These are phyloP conservation scores for Coccomyxa sp. DNA, from an alignment of 139 green algal species.

Conservation along the genomic window DNA sequence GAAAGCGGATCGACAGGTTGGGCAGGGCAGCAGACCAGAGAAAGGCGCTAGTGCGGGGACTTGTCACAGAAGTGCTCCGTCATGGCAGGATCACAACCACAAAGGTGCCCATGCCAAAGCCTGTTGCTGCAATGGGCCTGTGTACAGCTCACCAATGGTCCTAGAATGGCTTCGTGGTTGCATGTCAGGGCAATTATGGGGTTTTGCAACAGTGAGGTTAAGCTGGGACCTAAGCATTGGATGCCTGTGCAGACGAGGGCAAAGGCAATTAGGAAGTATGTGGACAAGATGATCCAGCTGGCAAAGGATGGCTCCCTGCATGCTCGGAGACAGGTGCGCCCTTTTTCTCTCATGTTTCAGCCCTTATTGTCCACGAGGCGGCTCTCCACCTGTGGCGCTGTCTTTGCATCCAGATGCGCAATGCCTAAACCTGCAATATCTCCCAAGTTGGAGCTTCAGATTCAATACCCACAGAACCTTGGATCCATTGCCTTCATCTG, in stretches of 20 bases:
- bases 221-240: neutral
- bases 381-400: neutral
- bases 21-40: constrained; percentile 92
- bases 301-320: constrained; percentile 89
- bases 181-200: too few species aligned
- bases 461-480: too few species aligned
- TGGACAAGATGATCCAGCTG: constrained; percentile 98
- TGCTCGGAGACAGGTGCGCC: constrained; percentile 61
- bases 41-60: constrained; percentile 86
- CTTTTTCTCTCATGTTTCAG: neutral
- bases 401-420: too few species aligned
- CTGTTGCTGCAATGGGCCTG: neutral
- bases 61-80: constrained; percentile 90
- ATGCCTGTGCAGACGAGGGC: constrained; percentile 60
- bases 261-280: constrained; percentile 90
- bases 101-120: constrained; percentile 45
- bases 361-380: neutral
- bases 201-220: neutral
- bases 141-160: neutral
- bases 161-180: neutral
- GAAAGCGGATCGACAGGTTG: constrained; percentile 73
- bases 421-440: too few species aligned
- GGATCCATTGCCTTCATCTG: too few species aligned
- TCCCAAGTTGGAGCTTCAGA: too few species aligned
- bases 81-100: constrained; percentile 95